These are phyloP conservation scores for Aspergillus latus DNA, from an alignment of 2,329 filamentous ascomycete genomes.

Conservation along the genomic window DNA sequence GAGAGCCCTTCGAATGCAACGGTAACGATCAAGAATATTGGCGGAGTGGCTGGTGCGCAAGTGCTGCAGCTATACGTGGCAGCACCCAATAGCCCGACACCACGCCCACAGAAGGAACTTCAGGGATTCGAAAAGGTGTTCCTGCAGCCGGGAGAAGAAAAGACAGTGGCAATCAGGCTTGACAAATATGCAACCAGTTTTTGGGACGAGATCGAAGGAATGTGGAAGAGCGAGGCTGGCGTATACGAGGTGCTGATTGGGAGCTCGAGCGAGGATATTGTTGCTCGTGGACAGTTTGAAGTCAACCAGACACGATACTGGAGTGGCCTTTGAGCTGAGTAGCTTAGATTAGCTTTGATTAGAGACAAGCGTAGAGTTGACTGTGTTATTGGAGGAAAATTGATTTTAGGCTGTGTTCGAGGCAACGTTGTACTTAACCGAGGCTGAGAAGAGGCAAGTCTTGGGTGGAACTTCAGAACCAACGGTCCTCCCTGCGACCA, in stretches of 20 bases:
- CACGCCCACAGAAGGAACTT: constrained; percentile 45
- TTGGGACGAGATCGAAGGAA: constrained; percentile 44
- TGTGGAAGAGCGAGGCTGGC: constrained; percentile 42
- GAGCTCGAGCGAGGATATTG: constrained; percentile 27
- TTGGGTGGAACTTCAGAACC: too few species aligned
- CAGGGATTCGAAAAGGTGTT: constrained; percentile 48
- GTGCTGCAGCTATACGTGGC: constrained; percentile 52
- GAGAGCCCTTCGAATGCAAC: constrained; percentile 47
- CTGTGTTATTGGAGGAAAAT: constrained; percentile 14
- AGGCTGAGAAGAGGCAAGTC: neutral
- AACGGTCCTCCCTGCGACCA: too few species aligned
- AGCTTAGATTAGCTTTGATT: neutral
- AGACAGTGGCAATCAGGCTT: constrained; percentile 30
- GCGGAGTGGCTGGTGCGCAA: constrained; percentile 51
- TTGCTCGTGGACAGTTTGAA: constrained; percentile 21
- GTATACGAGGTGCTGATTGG: constrained; percentile 41
- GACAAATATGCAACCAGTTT: constrained; percentile 42
- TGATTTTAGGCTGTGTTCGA: neutral
- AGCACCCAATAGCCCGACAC: constrained; percentile 26
- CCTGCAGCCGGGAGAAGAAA: constrained; percentile 38
- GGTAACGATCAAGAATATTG: constrained; percentile 51
- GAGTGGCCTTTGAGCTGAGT: constrained; percentile 20
- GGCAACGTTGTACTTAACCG: neutral
- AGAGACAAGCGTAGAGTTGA: neutral
- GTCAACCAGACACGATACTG: constrained; percentile 26